Evolutionary conservation across 2,329 filamentous ascomycete genomes (phyloP), one percentile per base, ranked within the genome.

Genomic region (Fusarium globosum): DNA sequence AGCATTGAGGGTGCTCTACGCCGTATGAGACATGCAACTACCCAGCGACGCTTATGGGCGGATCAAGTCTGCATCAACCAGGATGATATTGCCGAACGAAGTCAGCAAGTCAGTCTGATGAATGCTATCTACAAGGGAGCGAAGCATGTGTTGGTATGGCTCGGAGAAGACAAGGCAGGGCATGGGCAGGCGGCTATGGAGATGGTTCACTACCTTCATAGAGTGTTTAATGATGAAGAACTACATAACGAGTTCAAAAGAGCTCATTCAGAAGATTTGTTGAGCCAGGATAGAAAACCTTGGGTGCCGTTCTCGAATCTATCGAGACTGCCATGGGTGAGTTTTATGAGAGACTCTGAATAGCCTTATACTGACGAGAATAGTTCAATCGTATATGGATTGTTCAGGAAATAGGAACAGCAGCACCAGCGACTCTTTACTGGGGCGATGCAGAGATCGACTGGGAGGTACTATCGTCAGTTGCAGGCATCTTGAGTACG

Each of bases 11-110:
- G 77, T 42, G 81, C 81, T 28, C 73, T 82, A 30, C 65, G 57
- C 21, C 77, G 80, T 7, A 60, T 82, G 65, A 74, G 81, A 51
- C 72, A 74, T 43, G 48, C 74, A 23, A 74, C 74, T 18, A 33
- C 39, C 28, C 69, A 71, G 36, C 77, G 81, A 6, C 71, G 81
- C 36, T 73, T 84, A 12, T 84, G 82, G 82, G 80, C 83, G 7
- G 83, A 84, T 42, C 82, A 84, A 71, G 74, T 84, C 46, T 84
- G 83, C 71, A 83, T 84, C 62, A 83, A 84, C 62, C 83, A 84
- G 65, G 76, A 77, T 7, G 79, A 84, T 49, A 71, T 80, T 21
- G 68, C 64, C 6, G 82, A 84, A 68, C 78, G 81, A 45, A 79
- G 78, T 55, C 73, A 74, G 11, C 82, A 84, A 76, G 81, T 84